Evolutionary conservation across 768 basidiomycete genomes (phyloP).

Genomic region (Dictyophora rubrovolvata): DNA sequence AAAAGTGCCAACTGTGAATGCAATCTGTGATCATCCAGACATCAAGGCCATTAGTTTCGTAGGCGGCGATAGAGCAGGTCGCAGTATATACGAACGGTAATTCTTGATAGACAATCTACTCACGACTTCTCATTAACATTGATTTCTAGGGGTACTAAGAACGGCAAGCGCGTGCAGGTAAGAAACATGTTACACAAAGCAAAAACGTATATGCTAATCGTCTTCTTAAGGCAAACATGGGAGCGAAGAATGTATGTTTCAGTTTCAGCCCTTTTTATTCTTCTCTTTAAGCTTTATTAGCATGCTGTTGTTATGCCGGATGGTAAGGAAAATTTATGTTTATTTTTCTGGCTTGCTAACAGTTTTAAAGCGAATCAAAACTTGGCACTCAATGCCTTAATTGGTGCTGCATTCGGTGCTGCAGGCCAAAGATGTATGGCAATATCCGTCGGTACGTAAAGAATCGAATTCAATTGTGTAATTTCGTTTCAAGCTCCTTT

Average conservation of each 20-base stretch:
- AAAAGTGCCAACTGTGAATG: slow-evolving; percentile 79
- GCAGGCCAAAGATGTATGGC: slow-evolving; percentile 99
- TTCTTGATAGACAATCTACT: not conserved
- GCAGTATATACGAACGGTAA: slow-evolving; percentile 82
- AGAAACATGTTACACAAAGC: not conserved
- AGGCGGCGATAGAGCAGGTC: slow-evolving; percentile 86
- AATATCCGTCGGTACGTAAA: slow-evolving; percentile 66
- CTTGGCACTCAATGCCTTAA: slow-evolving; percentile 79
- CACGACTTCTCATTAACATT: not conserved
- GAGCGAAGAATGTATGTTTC: slow-evolving; percentile 69
- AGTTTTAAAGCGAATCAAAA: slow-evolving; percentile 67
- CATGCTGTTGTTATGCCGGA: slow-evolving; percentile 91
- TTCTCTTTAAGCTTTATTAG: not conserved
- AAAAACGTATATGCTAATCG: not conserved
- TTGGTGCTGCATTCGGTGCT: slow-evolving; percentile 93
- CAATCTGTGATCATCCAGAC: slow-evolving; percentile 82
- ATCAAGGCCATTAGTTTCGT: slow-evolving; percentile 97
- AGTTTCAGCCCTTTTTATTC: not conserved
- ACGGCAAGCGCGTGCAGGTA: slow-evolving; percentile 84
- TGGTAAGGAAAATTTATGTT: slow-evolving; percentile 37
- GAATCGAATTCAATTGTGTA: not conserved
- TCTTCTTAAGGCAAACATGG: slow-evolving; percentile 55
- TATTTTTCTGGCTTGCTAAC: not conserved
- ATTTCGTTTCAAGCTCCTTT: not conserved
- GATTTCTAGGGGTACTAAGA: slow-evolving; percentile 52